A percentile compares a stretch with the other conserved stretches of the same genome.
Evolutionary conservation across 805 yeast genomes (phyloP).

Genomic region (Nadsonia fulvescens): DNA sequence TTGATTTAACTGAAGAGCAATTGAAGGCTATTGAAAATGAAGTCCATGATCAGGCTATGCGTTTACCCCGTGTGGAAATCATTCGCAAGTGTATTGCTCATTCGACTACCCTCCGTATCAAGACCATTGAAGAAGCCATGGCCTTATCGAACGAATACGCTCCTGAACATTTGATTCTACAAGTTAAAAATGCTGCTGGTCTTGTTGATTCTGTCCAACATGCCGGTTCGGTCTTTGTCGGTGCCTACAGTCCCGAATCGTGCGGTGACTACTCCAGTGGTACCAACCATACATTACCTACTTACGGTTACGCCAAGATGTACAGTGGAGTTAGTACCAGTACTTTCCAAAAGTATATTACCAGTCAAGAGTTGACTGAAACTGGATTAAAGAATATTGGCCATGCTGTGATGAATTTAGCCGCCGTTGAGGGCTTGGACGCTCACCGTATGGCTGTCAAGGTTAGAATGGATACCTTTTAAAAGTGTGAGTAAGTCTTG

Average conservation of each 20-base stretch:
- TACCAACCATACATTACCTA: constrained; percentile 95
- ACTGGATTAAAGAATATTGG: constrained; percentile 81
- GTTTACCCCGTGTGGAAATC: constrained; percentile 81
- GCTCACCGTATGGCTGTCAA: constrained; percentile 96
- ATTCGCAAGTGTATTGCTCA: constrained; percentile 84
- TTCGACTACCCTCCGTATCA: constrained; percentile 62
- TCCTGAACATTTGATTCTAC: constrained; percentile 93
- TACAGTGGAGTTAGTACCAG: constrained; percentile 95
- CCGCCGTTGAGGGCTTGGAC: constrained; percentile 91
- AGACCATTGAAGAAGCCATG: constrained; percentile 61
- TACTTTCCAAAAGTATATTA: constrained; percentile 87
- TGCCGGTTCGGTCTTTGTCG: constrained; percentile 95
- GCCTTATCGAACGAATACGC: constrained; percentile 81
- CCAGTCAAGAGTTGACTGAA: constrained; percentile 78
- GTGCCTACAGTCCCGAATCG: constrained; percentile 90
- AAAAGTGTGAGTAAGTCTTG: no score
- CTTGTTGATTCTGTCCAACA: constrained; percentile 63
- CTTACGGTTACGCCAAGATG: constrained; percentile 95
- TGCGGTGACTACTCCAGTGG: constrained; percentile 98
- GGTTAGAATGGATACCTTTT: constrained; percentile 85
- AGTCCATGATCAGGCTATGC: constrained; percentile 64
- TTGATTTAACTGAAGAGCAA: constrained; percentile 42
- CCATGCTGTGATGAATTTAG: constrained; percentile 89
- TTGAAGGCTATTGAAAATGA: constrained; percentile 61
- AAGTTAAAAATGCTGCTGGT: constrained; percentile 58